phyloP scores from a whole-genome alignment of 306 rosid genomes.

The Pueraria montana region DNA sequence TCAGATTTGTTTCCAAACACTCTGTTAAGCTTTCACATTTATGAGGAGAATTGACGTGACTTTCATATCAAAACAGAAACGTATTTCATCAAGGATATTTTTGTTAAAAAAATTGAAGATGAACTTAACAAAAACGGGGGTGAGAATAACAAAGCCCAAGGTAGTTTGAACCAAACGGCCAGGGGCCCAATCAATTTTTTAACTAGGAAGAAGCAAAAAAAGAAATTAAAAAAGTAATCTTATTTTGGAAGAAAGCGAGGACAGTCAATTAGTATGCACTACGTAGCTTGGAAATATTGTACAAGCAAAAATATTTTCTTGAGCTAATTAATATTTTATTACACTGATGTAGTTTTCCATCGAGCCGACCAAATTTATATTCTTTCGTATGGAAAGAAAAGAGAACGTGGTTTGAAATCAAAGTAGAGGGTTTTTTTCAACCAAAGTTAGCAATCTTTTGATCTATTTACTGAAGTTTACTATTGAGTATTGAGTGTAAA shows the following conservation, averaged over 20 bases:
- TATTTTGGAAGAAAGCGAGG: conserved; percentile 12
- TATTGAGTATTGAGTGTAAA: conserved; percentile 45
- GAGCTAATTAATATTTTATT: background rate
- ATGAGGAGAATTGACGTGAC: no score
- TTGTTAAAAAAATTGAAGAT: no score
- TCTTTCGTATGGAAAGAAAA: background rate
- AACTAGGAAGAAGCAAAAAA: background rate
- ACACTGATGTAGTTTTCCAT: background rate
- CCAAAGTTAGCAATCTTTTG: conserved; percentile 24
- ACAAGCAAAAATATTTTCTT: conserved; percentile 26
- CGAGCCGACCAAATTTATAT: conserved; percentile 19
- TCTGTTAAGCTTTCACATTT: no score
- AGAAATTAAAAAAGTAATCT: conserved; percentile 7
- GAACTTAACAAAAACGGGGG: no score
- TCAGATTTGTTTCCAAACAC: no score
- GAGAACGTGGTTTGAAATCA: conserved; percentile 50
- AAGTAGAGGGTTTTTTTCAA: conserved; percentile 38
- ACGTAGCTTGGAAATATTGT: conserved; percentile 30
- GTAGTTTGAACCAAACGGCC: background rate
- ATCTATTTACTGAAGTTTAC: conserved; percentile 37
- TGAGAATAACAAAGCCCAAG: no score
- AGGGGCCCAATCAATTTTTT: background rate
- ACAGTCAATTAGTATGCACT: conserved; percentile 15
- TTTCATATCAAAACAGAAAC: no score
- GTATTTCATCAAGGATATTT: no score